These are phyloP conservation scores for Basipetospora chlamydospora DNA, from an alignment of 2,329 filamentous ascomycete genomes.

Conservation along the genomic window DNA sequence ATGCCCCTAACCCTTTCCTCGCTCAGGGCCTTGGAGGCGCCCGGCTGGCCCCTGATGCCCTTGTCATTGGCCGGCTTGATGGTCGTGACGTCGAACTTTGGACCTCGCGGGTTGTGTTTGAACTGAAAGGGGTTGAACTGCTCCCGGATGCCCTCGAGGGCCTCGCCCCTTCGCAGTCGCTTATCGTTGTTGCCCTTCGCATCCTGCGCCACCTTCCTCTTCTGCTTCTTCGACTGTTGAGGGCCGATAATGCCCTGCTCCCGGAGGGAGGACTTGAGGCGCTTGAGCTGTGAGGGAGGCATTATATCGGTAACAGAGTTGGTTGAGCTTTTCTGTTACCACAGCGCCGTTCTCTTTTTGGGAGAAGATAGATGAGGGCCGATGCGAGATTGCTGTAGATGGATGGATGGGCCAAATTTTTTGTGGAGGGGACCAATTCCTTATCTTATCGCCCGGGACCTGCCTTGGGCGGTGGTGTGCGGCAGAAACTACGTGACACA, in stretches of 20 bases:
- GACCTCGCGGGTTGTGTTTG: slow-evolving; percentile 60
- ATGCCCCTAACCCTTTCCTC: slow-evolving; percentile 59
- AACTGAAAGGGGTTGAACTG: slow-evolving; percentile 97
- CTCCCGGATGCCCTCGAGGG: slow-evolving; percentile 76
- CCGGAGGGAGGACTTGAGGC: slow-evolving; percentile 77
- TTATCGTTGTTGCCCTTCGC: slow-evolving; percentile 53
- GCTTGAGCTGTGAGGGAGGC: slow-evolving; percentile 93
- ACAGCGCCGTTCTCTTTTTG: no score
- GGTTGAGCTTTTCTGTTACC: not conserved
- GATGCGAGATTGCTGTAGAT: not conserved
- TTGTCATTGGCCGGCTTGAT: slow-evolving; percentile 40
- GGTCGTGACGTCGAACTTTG: slow-evolving; percentile 75
- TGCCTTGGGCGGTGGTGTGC: not conserved
- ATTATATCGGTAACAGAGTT: no score
- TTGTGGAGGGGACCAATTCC: slow-evolving; percentile 9
- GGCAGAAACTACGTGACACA: no score
- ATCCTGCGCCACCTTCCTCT: slow-evolving; percentile 57
- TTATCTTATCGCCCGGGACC: slow-evolving; percentile 15
- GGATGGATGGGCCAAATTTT: slow-evolving; percentile 13
- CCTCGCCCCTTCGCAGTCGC: slow-evolving; percentile 60
- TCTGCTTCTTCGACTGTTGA: slow-evolving; percentile 91
- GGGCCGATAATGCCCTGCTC: slow-evolving; percentile 84
- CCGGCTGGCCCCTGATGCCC: slow-evolving; percentile 58
- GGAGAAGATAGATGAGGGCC: no score
- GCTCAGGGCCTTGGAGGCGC: slow-evolving; percentile 68